Base-by-base conservation (phyloP, 495 filamentous ascomycete species). In the Cercophora newfieldiana region DNA sequence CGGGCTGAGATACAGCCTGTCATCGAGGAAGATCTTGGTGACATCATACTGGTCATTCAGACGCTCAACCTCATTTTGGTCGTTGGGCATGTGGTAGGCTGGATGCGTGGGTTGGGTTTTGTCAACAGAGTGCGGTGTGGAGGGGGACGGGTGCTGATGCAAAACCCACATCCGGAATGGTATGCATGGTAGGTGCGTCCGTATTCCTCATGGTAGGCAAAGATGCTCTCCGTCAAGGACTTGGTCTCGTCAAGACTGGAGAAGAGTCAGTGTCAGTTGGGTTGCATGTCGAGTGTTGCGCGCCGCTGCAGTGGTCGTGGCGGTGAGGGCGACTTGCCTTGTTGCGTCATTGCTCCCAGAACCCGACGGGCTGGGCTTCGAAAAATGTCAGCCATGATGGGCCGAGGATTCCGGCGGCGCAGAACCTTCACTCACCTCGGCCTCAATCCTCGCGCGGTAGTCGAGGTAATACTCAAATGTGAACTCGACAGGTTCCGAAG, bases 181-280 rank as follows among this genome's bases (percentile, higher is more conserved):
- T 77, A 84, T 48, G 77, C 77, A 57, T 84, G 81, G 59, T 84
- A 84, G 7, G 79, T 77, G 47, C 82, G 78, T n/a, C 81, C 82
- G 69, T 85, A 85, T 68, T 85, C 78, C 26, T 59, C 49, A 1
- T 71, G 61, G 57, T 69, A 75, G 8, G 67, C 31, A 61, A 68
- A 61, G 16, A 61, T 61, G 21, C 59, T 61, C 44, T 61, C 59
- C 24, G 59, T 61, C 2, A 61, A 22, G 16, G 59, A 61, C 24
- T 49, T 5, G 10, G 59, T 61, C 59, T 61, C 59, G 26, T 50
- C 48, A 16, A 50, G 48, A 33, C 57, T 59, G 54, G 2, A 14
- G 1, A 18, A 4, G 16, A 29, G 54, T 57, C 16, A 57, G 54
- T 29, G 1, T 3, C 4, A 44, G 37, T 29, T 29, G 22, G 6